Evolutionary conservation across 768 basidiomycete genomes (phyloP), one percentile per base, ranked within the genome.

Genomic region (Hericium erinaceus): DNA sequence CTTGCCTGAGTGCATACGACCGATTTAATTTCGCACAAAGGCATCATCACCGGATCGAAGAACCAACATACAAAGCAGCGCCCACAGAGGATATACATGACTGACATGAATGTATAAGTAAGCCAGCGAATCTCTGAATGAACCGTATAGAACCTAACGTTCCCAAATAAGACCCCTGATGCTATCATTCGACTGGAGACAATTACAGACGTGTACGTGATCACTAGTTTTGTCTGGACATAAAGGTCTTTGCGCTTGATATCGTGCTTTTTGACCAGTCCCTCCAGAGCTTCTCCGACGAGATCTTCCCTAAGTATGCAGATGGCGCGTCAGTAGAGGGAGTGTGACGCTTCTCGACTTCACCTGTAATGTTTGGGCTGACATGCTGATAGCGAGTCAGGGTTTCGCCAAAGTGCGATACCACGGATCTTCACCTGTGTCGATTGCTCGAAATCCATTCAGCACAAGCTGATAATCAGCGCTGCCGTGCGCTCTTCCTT

Each of bases 391-490:
- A 10, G 44, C 15, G 16, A 20, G 7, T 33, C 33, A 33, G 33
- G 33, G n/a, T n/a, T 18, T 46, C 44, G 11, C n/a, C 44, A 11
- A 9, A 46, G 55, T 4, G 11, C 28, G 18, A 15, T 24, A 41
- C 51, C 44, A 44, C 52, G 13, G 49, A 9, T 11, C 44, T 74
- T 60, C 69, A 78, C 89, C 89, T n/a, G 89, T 92, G 64, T 94
- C 92, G 28, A 93, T 82, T 4, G 86, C 89, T 49, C 84, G 73
- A 67, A 92, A 93, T 5, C 92, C 91, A 61, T 81, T 78, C 40
- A 85, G 70, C 56, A 92, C 80, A 9, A 91, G 56, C 74, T 77
- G 52, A 85, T 71, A 18, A 92, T 89, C 2, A 92, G 78, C 4
- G 74, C 70, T 0, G 82, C 72, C 0, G 92, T 93, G 22, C 76